A percentile compares a stretch with the other conserved stretches of the same genome.
These are phyloP conservation scores for Lojkania enalia DNA, from an alignment of 2,329 filamentous ascomycete genomes.

Conservation along the genomic window DNA sequence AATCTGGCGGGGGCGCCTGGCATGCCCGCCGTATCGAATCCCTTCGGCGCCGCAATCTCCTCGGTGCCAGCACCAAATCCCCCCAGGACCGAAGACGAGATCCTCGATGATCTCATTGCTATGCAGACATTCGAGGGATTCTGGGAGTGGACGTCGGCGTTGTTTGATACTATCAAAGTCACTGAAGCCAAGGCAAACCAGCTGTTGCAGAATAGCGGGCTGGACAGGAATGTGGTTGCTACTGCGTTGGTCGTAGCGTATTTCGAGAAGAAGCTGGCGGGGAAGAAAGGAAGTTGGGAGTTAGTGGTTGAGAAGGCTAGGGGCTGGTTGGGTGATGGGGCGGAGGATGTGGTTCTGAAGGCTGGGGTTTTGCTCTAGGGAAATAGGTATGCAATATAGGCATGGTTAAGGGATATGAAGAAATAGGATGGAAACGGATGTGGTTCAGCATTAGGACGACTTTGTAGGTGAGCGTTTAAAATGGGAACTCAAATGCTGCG, in stretches of 20 bases:
- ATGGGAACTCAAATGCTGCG: too few relatives aligned
- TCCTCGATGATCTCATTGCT: constrained; percentile 52
- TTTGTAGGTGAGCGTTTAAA: too few relatives aligned
- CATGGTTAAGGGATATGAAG: too few relatives aligned
- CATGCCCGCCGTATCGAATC: too few relatives aligned
- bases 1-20: too few relatives aligned
- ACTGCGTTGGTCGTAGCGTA: constrained; percentile 54
- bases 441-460: too few relatives aligned
- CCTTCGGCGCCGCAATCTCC: constrained; percentile 12
- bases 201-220: constrained; percentile 14
- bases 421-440: too few relatives aligned
- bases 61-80: background rate
- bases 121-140: constrained; percentile 61
- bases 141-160: constrained; percentile 49
- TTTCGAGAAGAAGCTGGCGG: constrained; percentile 52
- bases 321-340: constrained; percentile 38
- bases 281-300: constrained; percentile 63
- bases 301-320: constrained; percentile 65
- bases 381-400: too few relatives aligned
- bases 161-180: constrained; percentile 28
- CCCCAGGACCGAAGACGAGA: constrained; percentile 22
- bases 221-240: constrained; percentile 23
- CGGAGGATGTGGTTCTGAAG: constrained; percentile 6
- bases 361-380: background rate
- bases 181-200: constrained; percentile 8